Evolutionary conservation across 164 flowering plant species (phyloP).

Genomic region (Buxus sempervirens): DNA sequence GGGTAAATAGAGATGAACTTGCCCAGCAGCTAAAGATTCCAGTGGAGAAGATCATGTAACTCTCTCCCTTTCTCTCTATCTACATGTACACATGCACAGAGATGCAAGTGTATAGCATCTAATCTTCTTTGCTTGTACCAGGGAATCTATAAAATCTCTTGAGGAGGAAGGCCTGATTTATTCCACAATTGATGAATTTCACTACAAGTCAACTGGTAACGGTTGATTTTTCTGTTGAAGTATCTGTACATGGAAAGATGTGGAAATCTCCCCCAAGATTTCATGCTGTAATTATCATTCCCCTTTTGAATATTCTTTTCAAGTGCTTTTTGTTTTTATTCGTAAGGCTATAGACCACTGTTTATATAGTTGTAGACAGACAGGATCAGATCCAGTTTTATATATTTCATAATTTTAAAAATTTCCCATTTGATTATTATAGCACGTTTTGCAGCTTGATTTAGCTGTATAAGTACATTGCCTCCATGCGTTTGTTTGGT

Average conservation of each 20-base stretch:
- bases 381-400: conserved; percentile 1
- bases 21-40: conserved; percentile 58
- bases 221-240: conserved; percentile 29
- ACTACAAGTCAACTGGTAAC: conserved; percentile 62
- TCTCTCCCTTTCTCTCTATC: conserved; percentile 19
- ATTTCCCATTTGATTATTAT: background rate
- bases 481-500: too few relatives aligned
- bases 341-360: background rate
- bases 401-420: background rate
- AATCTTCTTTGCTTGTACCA: conserved; percentile 24
- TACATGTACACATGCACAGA: too few relatives aligned
- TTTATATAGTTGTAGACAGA: conserved; percentile 1
- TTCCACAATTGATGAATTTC: conserved; percentile 63
- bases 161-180: conserved; percentile 61
- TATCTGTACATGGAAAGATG: background rate
- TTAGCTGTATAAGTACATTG: conserved; percentile 2
- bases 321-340: background rate
- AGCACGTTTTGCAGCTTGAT: background rate
- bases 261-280: background rate
- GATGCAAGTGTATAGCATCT: background rate
- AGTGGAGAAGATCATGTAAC: conserved; percentile 55
- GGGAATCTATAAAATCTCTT: conserved; percentile 49
- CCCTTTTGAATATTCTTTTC: background rate
- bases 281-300: background rate
- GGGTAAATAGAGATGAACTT: conserved; percentile 50